phyloP scores from a whole-genome alignment of 2,329 filamentous ascomycete species.

The Dactylellina parvicollis region DNA sequence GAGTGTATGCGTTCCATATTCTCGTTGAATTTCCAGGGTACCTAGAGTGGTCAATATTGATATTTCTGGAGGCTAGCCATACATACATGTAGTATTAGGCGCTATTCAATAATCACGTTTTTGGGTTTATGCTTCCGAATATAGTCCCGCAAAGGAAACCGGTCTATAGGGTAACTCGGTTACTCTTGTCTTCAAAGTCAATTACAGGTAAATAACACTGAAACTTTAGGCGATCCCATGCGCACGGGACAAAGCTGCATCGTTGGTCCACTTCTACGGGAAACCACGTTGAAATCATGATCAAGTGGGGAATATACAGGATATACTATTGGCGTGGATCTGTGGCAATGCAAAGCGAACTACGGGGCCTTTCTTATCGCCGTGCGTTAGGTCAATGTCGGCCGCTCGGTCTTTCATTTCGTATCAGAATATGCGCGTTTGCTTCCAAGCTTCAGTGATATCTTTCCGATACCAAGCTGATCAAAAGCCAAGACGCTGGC shows the following conservation, averaged over 20 bases:
- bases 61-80: too few relatives aligned
- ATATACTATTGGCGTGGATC: neutral
- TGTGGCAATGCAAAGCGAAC: neutral
- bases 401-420: neutral
- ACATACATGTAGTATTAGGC: too few relatives aligned
- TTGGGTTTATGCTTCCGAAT: too few relatives aligned
- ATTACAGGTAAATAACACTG: too few relatives aligned
- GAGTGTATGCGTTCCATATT: constrained; percentile 55
- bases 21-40: constrained; percentile 3
- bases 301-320: constrained; percentile 2
- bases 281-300: neutral
- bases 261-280: neutral
- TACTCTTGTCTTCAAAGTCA: neutral
- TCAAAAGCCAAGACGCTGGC: too few relatives aligned
- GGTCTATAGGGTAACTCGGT: neutral
- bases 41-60: too few relatives aligned
- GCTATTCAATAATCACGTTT: too few relatives aligned
- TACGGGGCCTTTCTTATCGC: constrained; percentile 32
- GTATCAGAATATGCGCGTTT: constrained; percentile 21
- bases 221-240: neutral
- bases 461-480: too few relatives aligned
- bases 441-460: neutral
- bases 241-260: neutral
- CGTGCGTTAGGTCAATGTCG: constrained; percentile 8
- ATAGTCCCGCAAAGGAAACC: too few relatives aligned